Evolutionary conservation across 2,329 filamentous ascomycete genomes (phyloP).

Genomic region (Thielaviopsis ethacetica): DNA sequence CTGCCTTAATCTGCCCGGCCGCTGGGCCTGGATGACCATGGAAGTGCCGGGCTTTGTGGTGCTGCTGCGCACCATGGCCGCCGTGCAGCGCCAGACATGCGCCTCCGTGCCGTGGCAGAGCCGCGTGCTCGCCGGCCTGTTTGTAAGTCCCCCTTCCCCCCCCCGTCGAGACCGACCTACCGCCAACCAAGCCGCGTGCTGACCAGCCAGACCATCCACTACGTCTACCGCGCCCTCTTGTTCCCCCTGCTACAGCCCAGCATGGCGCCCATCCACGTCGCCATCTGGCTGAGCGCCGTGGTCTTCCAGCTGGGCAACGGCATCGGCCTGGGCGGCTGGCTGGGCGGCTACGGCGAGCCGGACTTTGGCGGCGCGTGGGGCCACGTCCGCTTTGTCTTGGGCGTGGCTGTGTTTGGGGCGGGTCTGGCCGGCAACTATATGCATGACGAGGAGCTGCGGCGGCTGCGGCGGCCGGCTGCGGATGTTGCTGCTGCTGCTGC

Average conservation of each 20-base stretch:
- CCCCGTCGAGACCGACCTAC: too few relatives aligned
- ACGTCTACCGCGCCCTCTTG: conserved; percentile 74
- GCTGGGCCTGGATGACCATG: conserved; percentile 77
- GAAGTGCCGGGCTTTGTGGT: conserved; percentile 64
- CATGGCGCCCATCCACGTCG: conserved; percentile 74
- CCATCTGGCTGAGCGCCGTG: conserved; percentile 48
- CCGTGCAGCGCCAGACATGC: conserved; percentile 43
- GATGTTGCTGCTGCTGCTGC: too few relatives aligned
- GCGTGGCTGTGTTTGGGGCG: conserved; percentile 58
- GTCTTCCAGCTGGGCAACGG: conserved; percentile 71
- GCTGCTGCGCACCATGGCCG: conserved; percentile 62
- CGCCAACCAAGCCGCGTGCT: background rate
- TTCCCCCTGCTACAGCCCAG: conserved; percentile 71
- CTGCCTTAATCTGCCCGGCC: conserved; percentile 72
- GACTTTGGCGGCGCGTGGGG: conserved; percentile 15
- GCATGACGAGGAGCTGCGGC: conserved; percentile 77
- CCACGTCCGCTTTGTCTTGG: conserved; percentile 36
- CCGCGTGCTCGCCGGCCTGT: conserved; percentile 56
- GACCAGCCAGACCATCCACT: conserved; percentile 52
- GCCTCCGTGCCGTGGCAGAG: conserved; percentile 57
- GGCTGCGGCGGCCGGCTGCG: too few relatives aligned
- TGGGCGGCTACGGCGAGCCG: conserved; percentile 53
- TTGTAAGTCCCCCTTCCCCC: conserved; percentile 24
- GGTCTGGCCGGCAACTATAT: conserved; percentile 70
- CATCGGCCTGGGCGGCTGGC: conserved; percentile 60